Evolutionary conservation across 345 rosid species (phyloP).

Genomic region (Citrus mangshanensis): DNA sequence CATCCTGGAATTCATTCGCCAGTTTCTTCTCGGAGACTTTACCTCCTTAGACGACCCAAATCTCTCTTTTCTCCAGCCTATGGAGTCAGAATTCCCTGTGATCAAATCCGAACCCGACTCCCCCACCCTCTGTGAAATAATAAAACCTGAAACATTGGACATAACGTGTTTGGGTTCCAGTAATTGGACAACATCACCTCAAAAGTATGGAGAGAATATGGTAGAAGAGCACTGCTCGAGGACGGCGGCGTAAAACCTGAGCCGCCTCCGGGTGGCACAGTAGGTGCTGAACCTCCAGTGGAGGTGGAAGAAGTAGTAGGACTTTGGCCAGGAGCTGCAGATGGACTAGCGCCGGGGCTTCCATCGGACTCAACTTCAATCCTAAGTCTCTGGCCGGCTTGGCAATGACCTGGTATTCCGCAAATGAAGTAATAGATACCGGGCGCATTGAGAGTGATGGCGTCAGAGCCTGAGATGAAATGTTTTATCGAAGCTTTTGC

Average conservation of each 20-base stretch:
- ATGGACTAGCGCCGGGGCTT: not conserved
- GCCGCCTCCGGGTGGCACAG: not conserved
- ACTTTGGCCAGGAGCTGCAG: not conserved
- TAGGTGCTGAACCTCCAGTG: not conserved
- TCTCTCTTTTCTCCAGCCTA: conserved; percentile 31
- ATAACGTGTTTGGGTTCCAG: conserved; percentile 19
- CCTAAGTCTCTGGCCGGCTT: not conserved
- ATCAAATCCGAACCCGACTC: conserved; percentile 41
- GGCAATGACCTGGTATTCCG: not conserved
- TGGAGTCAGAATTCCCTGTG: conserved; percentile 26
- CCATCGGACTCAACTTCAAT: not conserved
- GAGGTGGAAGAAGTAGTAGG: not conserved
- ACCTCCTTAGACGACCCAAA: conserved; percentile 38
- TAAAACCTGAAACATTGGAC: conserved; percentile 31
- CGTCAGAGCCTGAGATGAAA: not conserved
- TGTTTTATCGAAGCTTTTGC: not conserved
- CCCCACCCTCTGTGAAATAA: conserved; percentile 19
- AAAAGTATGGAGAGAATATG: too few relatives aligned
- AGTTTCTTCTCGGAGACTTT: conserved; percentile 60
- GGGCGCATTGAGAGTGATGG: not conserved
- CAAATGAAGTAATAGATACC: not conserved
- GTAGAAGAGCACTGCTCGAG: not conserved
- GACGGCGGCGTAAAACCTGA: not conserved
- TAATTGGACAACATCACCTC: not conserved
- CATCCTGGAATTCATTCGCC: conserved; percentile 40